Evolutionary conservation across 768 basidiomycete genomes (phyloP), one percentile per base, ranked within the genome.

Genomic region (Lactarius indigo): DNA sequence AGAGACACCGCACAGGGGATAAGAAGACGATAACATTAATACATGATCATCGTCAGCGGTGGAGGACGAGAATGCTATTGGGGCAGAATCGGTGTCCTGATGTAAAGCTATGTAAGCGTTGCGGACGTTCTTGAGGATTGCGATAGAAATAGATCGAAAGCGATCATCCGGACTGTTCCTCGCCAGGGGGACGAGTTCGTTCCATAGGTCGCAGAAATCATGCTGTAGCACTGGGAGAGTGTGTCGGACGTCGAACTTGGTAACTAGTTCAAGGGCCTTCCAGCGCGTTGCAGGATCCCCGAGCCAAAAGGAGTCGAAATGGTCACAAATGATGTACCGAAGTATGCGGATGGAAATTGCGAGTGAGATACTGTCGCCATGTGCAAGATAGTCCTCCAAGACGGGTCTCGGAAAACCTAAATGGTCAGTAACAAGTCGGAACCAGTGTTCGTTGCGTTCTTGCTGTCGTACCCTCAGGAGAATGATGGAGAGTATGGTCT

Each of bases 151-250:
- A 2, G 1, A 28, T 35, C 13, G 28, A 23, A 20, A 6, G 18
- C 47, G 31, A 28, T 3, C 5, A 28, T 28, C 6, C 1, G 35
- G 3, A 23, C 47, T 55, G 18, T 35, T 28, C 7, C 44, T 35
- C 12, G 56, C 47, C 8, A 8, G 15, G 13, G 41, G 26, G 4
- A 50, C 55, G 7, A 57, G 33, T n/a, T 41, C 58, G 30, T 65
- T 65, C 64, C 64, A 65, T 18, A 65, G 37, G 39, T 18, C 12
- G 17, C 58, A 65, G n/a, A 65, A 65, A n/a, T 59, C 63, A 31
- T 52, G 56, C 18, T 41, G 57, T 1, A 64, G 47, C 8, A 26
- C 23, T 0, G 12, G 57, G 12, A 35, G 33, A 9, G 65, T 61
- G 1, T 1, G 3, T 41, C 26, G 44, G 18, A 18, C 15, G 8